phyloP scores from a whole-genome alignment of 2,329 filamentous ascomycete genomes.

The Pleomassaria siparia region DNA sequence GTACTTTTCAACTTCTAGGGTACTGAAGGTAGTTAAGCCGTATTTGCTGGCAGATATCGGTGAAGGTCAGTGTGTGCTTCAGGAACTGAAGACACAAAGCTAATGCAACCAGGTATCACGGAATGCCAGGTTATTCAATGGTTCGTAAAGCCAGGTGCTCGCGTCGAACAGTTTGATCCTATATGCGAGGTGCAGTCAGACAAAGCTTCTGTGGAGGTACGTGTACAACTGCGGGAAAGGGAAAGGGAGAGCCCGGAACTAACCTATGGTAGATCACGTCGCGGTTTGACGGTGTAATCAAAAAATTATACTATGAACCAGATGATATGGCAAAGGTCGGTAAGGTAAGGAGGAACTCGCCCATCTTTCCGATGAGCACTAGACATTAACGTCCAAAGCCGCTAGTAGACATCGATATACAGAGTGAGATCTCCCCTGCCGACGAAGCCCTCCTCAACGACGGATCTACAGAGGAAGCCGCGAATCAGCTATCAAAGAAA shows the following conservation, averaged over 20 bases:
- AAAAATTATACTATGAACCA: slow-evolving; percentile 92
- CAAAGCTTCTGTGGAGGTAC: slow-evolving; percentile 72
- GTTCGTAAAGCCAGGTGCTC: slow-evolving; percentile 95
- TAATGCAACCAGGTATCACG: slow-evolving; percentile 70
- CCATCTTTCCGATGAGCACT: neutral
- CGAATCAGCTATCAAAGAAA: slow-evolving; percentile 19
- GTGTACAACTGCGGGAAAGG: neutral
- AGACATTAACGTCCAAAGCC: slow-evolving; percentile 55
- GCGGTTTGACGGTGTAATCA: slow-evolving; percentile 91
- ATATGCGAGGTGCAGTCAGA: slow-evolving; percentile 98
- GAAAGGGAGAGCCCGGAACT: slow-evolving; percentile 9
- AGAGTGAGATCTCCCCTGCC: slow-evolving; percentile 69
- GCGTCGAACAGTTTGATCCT: slow-evolving; percentile 96
- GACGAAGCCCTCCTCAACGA: slow-evolving; percentile 51
- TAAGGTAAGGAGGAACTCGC: slow-evolving; percentile 51
- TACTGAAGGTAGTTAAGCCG: slow-evolving; percentile 65
- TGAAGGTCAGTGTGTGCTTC: slow-evolving; percentile 61
- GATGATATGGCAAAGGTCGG: slow-evolving; percentile 97
- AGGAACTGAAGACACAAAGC: slow-evolving; percentile 8
- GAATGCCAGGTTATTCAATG: slow-evolving; percentile 99
- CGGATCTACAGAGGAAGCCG: slow-evolving; percentile 28
- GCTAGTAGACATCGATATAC: slow-evolving; percentile 91
- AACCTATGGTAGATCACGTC: slow-evolving; percentile 75
- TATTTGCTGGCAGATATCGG: slow-evolving; percentile 84
- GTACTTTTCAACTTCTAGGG: slow-evolving; percentile 43